Evolutionary conservation across 129 eudicot genomes (phyloP), one percentile per base, ranked within the genome.

Genomic region (Flaveria trinervia): DNA sequence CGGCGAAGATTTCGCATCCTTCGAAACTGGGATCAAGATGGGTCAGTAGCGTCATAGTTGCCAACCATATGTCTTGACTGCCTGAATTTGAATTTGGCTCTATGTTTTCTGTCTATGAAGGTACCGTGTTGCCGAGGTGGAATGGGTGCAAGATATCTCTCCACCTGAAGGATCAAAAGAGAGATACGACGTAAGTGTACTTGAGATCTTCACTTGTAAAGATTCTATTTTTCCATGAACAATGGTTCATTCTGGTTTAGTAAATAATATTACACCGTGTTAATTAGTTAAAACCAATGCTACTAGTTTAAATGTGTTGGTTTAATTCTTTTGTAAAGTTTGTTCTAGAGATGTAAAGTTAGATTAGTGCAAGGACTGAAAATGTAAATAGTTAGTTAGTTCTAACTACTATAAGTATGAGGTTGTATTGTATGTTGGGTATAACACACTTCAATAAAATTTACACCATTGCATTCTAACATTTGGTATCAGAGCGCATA

Each of bases 1-100:
- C 96, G 97, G 66, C 71, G 97, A 75, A 91, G 99, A 89, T 95
- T 87, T 80, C 97, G 75, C 65, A 91, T 95, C 68, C 80, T 95
- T 65, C 86, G 84, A 43, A 80, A 88, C 71, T 87, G 97, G 99
- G 97, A 89, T 84, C 99, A 95, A 89, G 99, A 95, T 72, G 99
- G 99, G 99, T 95, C 23, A 87, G 91, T 85, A 54, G 23, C 51
- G 50, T 71, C 12, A 5, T 64, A 60, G n/a, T 57, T 72, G 28
- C 3, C 56, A 16, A 67, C 62, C 71, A 56, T 46, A 30, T 66
- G 12, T 64, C 18, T 26, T 9, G 23, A 60, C 55, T 43, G 59
- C 55, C 73, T 73, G 20, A 11, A 52, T 67, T 28, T 18, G 7
- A 57, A 73, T 70, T 72, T 80, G 15, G 55, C 15, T 48, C 8